phyloP scores from a whole-genome alignment of 2,329 filamentous ascomycete genomes.

The Hypomyces rosellus region DNA sequence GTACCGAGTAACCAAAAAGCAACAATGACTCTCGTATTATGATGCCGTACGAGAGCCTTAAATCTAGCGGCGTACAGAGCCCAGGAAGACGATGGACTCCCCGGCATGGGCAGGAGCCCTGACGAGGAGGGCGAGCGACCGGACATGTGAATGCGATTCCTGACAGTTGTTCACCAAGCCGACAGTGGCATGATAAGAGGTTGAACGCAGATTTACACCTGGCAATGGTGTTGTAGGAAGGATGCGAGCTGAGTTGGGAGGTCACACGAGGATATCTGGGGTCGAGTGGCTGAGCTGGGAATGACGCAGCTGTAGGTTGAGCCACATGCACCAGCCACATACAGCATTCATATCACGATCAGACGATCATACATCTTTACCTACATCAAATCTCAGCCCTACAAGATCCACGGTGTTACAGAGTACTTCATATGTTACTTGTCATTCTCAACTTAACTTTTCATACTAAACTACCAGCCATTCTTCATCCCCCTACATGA shows the following conservation, averaged over 20 bases:
- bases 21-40: slow-evolving; percentile 63
- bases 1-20: slow-evolving; percentile 95
- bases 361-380: too few relatives aligned
- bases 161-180: background rate
- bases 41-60: slow-evolving; percentile 55
- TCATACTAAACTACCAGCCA: background rate
- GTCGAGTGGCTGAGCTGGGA: background rate
- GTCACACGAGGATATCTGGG: slow-evolving; percentile 3
- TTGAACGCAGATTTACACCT: background rate
- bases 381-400: too few relatives aligned
- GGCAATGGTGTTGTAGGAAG: background rate
- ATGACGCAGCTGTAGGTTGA: background rate
- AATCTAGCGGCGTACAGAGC: slow-evolving; percentile 64
- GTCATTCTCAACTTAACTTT: background rate
- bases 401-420: background rate
- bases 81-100: slow-evolving; percentile 61
- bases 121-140: slow-evolving; percentile 35
- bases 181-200: background rate
- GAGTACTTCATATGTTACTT: too few relatives aligned
- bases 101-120: slow-evolving; percentile 48
- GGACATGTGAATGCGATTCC: slow-evolving; percentile 21
- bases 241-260: background rate
- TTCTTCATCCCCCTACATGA: background rate
- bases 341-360: too few relatives aligned
- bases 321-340: too few relatives aligned